Conservation (phyloP, 495 filamentous ascomycete species). For the Daldinia vernicosa region DNA sequence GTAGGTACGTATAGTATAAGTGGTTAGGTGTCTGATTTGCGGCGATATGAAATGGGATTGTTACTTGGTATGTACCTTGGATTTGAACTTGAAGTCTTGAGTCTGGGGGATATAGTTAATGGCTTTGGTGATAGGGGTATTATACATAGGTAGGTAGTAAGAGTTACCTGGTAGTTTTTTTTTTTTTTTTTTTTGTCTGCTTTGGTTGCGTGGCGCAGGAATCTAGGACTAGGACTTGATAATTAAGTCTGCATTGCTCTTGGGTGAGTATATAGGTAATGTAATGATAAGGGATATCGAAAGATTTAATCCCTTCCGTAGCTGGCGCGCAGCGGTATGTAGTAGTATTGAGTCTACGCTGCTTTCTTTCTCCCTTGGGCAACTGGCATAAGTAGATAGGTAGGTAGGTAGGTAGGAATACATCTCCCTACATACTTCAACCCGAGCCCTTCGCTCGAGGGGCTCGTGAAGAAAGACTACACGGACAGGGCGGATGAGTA, state of each 20-base stretch:
- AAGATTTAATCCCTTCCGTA: neutral
- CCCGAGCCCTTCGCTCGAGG: neutral
- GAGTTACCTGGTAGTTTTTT: too few species aligned
- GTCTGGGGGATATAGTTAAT: neutral
- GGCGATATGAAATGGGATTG: neutral
- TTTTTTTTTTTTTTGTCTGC: neutral
- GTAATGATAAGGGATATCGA: constrained; percentile 12
- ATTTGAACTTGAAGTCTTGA: neutral
- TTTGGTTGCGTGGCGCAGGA: neutral
- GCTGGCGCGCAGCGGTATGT: neutral
- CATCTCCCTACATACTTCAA: constrained; percentile 24
- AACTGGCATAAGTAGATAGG: neutral
- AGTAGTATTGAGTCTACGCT: neutral
- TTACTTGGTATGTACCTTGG: neutral
- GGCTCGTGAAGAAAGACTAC: neutral
- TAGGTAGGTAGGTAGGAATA: neutral
- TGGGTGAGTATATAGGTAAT: neutral
- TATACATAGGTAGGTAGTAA: too few species aligned
- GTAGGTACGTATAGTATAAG: neutral
- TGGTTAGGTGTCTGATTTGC: neutral
- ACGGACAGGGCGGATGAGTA: neutral
- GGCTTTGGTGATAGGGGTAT: too few species aligned
- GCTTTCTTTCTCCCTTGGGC: constrained; percentile 11
- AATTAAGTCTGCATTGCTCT: constrained; percentile 21
- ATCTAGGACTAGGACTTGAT: constrained; percentile 20